These are phyloP conservation scores for Suillus brevipes DNA, from an alignment of 768 basidiomycete genomes.

Conservation along the genomic window DNA sequence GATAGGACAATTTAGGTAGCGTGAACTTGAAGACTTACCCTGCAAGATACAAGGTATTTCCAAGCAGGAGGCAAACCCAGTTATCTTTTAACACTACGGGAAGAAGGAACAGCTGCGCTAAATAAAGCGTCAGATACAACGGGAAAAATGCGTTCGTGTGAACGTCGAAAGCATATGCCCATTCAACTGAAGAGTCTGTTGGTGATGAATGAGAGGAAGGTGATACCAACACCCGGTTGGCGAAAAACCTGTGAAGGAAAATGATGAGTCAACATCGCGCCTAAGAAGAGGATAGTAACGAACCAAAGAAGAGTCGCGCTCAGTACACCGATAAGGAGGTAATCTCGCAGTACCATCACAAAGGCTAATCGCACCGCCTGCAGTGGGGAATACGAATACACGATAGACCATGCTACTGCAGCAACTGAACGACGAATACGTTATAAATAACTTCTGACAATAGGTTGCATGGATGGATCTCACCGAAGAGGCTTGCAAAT, in stretches of 20 bases:
- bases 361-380: slow-evolving; percentile 65
- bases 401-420: slow-evolving; percentile 82
- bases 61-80: slow-evolving; percentile 93
- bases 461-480: not conserved
- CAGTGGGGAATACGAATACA: slow-evolving; percentile 65
- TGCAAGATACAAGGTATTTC: slow-evolving; percentile 76
- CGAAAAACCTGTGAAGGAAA: slow-evolving; percentile 52
- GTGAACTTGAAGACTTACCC: slow-evolving; percentile 48
- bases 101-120: slow-evolving; percentile 84
- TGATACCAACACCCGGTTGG: slow-evolving; percentile 69
- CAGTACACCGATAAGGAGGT: slow-evolving; percentile 73
- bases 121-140: slow-evolving; percentile 84
- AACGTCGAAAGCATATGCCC: slow-evolving; percentile 95
- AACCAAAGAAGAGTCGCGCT: slow-evolving; percentile 80
- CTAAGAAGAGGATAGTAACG: slow-evolving; percentile 18
- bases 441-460: not conserved
- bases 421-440: slow-evolving; percentile 50
- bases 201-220: slow-evolving; percentile 72
- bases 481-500: slow-evolving; percentile 73
- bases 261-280: slow-evolving; percentile 16
- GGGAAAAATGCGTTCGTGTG: slow-evolving; percentile 98
- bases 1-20: not conserved
- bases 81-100: slow-evolving; percentile 80
- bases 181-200: slow-evolving; percentile 76
- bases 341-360: slow-evolving; percentile 88